phyloP scores from a whole-genome alignment of 1,284 basidiomycete genomes.

The Cryptococcus wingfieldii region DNA sequence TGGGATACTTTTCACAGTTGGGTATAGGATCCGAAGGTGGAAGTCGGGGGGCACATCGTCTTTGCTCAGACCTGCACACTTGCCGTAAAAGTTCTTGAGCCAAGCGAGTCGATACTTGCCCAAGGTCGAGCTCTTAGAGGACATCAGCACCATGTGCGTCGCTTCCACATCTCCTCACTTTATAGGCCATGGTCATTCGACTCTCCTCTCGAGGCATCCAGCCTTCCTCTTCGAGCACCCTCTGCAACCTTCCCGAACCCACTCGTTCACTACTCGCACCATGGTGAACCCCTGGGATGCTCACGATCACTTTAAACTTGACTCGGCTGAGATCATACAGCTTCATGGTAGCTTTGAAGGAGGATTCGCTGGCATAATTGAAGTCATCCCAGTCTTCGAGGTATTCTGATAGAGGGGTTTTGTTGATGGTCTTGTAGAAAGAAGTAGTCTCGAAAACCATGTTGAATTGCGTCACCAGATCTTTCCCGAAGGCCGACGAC shows the following conservation, averaged over 20 bases:
- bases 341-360: no score
- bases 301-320: background rate
- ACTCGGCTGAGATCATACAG: background rate
- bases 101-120: background rate
- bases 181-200: background rate
- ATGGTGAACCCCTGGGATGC: background rate
- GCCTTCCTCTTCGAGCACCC: background rate
- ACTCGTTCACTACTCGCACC: background rate
- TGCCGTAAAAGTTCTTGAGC: background rate
- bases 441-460: background rate
- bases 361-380: no score
- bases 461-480: background rate
- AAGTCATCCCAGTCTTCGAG: background rate
- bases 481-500: background rate
- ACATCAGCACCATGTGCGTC: background rate
- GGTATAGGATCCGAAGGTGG: no score
- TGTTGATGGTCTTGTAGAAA: background rate
- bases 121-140: background rate
- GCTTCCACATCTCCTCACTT: background rate
- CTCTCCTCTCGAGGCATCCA: background rate
- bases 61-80: no score
- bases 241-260: background rate
- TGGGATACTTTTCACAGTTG: no score
- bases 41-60: no score
- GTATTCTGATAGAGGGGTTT: background rate